phyloP scores from a whole-genome alignment of 805 yeast species.

The Hanseniaspora hatyaiensis region DNA sequence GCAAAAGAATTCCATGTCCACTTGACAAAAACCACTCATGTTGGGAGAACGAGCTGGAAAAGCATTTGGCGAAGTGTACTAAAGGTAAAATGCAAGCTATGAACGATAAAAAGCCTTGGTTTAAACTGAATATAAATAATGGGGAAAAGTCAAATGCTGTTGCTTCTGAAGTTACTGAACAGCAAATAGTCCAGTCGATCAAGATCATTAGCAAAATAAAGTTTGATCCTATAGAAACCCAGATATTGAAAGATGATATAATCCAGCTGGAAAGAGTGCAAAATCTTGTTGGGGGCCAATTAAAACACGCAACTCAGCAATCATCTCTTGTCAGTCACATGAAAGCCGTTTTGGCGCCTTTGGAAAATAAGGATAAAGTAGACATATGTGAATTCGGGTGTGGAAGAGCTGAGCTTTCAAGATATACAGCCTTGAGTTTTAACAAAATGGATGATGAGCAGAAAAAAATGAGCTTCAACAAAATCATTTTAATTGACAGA shows the following conservation, averaged over 20 bases:
- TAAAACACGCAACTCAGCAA: slow-evolving; percentile 73
- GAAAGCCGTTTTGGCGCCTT: slow-evolving; percentile 30
- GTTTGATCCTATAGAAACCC: slow-evolving; percentile 26
- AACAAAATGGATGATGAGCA: not conserved
- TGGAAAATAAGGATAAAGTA: slow-evolving; percentile 15
- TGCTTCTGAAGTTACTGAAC: slow-evolving; percentile 12
- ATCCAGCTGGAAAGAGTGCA: slow-evolving; percentile 34
- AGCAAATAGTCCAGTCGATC: slow-evolving; percentile 26
- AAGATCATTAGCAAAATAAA: slow-evolving; percentile 31
- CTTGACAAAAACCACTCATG: slow-evolving; percentile 64
- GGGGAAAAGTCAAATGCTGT: not conserved
- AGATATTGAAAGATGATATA: slow-evolving; percentile 23
- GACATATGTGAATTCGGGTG: slow-evolving; percentile 74
- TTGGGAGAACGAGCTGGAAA: slow-evolving; percentile 44
- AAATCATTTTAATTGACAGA: slow-evolving; percentile 54
- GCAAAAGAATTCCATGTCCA: slow-evolving; percentile 58
- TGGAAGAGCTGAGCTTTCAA: slow-evolving; percentile 74
- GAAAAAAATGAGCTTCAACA: slow-evolving; percentile 1
- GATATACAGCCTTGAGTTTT: slow-evolving; percentile 37
- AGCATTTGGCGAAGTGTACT: slow-evolving; percentile 55
- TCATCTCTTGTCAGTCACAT: slow-evolving; percentile 66
- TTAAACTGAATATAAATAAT: slow-evolving; percentile 36
- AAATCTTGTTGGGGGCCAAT: slow-evolving; percentile 39
- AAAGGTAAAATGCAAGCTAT: slow-evolving; percentile 30
- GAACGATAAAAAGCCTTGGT: slow-evolving; percentile 40